Evolutionary conservation across 352 stramenopile genomes (phyloP).

Genomic region (Labyrinthula sp.): DNA sequence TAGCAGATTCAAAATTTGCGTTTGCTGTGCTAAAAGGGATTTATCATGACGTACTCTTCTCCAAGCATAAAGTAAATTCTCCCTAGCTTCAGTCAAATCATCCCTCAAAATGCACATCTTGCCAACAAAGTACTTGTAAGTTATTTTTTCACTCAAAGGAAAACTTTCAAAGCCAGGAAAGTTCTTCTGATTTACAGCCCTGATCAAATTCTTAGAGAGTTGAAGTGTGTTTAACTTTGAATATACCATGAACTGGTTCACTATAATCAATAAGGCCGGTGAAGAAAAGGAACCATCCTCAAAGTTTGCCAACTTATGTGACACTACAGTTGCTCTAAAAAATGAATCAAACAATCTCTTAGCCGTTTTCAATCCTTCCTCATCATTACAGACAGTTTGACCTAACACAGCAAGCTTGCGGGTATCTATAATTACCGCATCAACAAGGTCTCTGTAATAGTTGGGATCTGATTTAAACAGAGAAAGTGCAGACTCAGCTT

Average conservation of each 20-base stretch:
- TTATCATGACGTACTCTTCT: neutral
- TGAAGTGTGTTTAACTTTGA: constrained; percentile 20
- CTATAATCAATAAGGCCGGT: constrained; percentile 20
- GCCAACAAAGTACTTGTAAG: constrained; percentile 15
- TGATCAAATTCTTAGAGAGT: constrained; percentile 16
- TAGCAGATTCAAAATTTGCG: constrained; percentile 20
- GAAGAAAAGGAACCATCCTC: constrained; percentile 5
- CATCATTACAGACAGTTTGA: too few species aligned
- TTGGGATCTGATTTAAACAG: too few species aligned
- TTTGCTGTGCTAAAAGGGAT: too few species aligned
- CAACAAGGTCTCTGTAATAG: too few species aligned
- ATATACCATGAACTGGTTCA: constrained; percentile 24
- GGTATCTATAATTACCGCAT: too few species aligned
- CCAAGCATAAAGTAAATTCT: constrained; percentile 8
- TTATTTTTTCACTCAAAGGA: constrained; percentile 11
- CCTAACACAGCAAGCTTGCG: too few species aligned
- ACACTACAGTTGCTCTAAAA: constrained; percentile 12
- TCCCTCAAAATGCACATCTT: constrained; percentile 16
- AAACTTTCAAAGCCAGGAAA: constrained; percentile 20
- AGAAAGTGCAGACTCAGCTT: too few species aligned
- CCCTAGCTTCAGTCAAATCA: neutral
- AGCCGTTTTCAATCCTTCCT: constrained; percentile 1
- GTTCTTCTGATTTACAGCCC: constrained; percentile 5
- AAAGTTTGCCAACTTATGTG: neutral
- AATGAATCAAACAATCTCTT: constrained; percentile 14